Evolutionary conservation across 2,329 filamentous ascomycete species (phyloP).

Genomic region (Lachnellula cervina): DNA sequence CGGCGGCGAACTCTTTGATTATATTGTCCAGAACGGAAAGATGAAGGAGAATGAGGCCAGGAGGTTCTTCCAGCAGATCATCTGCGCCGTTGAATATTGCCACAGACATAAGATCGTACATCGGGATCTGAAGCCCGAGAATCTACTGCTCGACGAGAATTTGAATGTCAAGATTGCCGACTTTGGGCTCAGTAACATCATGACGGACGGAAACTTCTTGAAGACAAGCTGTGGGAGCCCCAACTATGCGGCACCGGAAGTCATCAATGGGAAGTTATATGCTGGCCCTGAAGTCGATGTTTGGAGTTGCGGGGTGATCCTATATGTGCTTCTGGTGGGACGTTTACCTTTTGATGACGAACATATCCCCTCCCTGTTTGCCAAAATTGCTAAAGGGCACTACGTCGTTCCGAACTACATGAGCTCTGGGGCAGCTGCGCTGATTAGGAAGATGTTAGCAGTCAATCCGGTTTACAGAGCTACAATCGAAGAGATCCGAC

Average conservation of each 20-base stretch:
- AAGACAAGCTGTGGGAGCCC: constrained; percentile 98
- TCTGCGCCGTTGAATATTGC: constrained; percentile 97
- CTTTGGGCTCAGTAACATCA: constrained; percentile 98
- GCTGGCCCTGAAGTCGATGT: constrained; percentile 97
- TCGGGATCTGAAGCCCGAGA: constrained; percentile 99
- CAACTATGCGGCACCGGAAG: constrained; percentile 96
- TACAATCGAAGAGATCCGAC: constrained; percentile 87
- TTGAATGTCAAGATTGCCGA: constrained; percentile 99
- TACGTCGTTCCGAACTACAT: constrained; percentile 93
- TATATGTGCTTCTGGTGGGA: constrained; percentile 77
- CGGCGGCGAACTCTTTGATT: constrained; percentile 94
- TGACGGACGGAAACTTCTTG: constrained; percentile 98
- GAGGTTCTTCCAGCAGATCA: constrained; percentile 98
- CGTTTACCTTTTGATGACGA: constrained; percentile 95
- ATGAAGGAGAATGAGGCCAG: constrained; percentile 90
- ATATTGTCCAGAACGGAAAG: constrained; percentile 89
- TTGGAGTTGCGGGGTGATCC: constrained; percentile 92
- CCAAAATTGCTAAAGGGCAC: constrained; percentile 92
- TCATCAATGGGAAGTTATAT: constrained; percentile 96
- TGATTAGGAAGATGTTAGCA: constrained; percentile 92
- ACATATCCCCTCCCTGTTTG: constrained; percentile 94
- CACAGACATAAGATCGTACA: constrained; percentile 97
- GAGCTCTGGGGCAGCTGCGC: constrained; percentile 70
- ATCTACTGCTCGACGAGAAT: constrained; percentile 87
- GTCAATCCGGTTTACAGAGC: constrained; percentile 93